A percentile compares a stretch with the other conserved stretches of the same genome.
Conservation (phyloP, 2,329 filamentous ascomycete genomes). For the Metarhizium rileyi region DNA sequence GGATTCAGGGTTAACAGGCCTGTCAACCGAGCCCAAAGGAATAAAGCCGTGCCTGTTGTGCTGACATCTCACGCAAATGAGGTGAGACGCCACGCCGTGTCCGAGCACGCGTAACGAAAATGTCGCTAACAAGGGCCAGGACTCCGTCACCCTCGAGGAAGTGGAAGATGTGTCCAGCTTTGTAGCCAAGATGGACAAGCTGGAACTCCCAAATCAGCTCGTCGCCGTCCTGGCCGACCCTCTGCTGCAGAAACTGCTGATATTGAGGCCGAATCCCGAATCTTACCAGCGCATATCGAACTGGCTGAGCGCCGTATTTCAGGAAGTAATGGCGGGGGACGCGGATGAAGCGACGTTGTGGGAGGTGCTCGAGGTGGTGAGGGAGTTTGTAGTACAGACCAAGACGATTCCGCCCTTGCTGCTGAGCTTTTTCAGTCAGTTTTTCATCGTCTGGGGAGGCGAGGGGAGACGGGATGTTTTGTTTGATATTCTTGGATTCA, state of each 20-base stretch:
- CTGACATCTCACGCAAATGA: constrained; percentile 66
- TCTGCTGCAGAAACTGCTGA: constrained; percentile 65
- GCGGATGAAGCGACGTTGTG: constrained; percentile 36
- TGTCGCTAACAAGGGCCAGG: constrained; percentile 23
- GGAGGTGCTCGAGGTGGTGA: constrained; percentile 45
- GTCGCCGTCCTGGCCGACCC: constrained; percentile 68
- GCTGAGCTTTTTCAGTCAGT: constrained; percentile 38
- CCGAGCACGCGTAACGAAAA: not conserved
- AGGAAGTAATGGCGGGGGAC: constrained; percentile 44
- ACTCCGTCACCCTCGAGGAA: constrained; percentile 63
- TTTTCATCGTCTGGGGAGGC: constrained; percentile 55
- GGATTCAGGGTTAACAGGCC: constrained; percentile 56
- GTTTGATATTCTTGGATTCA: constrained; percentile 47
- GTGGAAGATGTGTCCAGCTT: constrained; percentile 62
- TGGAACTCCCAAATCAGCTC: constrained; percentile 75
- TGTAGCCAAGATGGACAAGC: constrained; percentile 62
- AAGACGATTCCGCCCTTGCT: constrained; percentile 43
- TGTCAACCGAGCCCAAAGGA: constrained; percentile 17
- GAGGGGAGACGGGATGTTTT: constrained; percentile 40
- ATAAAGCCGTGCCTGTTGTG: constrained; percentile 51
- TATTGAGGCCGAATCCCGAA: constrained; percentile 49
- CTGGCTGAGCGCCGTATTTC: constrained; percentile 48
- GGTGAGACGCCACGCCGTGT: constrained; percentile 28
- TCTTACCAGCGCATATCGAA: constrained; percentile 43
- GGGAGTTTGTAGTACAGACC: constrained; percentile 44